phyloP scores from a whole-genome alignment of 768 basidiomycete genomes.

The Tylopilus subfusipes region DNA sequence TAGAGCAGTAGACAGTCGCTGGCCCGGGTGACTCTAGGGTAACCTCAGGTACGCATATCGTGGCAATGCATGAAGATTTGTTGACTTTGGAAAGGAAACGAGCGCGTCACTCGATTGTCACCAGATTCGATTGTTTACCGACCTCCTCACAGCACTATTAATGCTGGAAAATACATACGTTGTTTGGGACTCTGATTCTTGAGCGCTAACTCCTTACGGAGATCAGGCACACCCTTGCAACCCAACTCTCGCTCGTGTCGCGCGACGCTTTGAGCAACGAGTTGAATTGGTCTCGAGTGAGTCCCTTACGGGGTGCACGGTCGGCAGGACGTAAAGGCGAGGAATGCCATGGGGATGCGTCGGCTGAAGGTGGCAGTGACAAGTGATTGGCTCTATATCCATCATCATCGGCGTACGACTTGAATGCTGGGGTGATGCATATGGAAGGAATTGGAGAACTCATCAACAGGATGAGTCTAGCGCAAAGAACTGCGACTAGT shows the following conservation, averaged over 20 bases:
- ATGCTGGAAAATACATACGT: conserved; percentile 44
- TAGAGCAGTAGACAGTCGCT: conserved; percentile 61
- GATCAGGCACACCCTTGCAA: conserved; percentile 50
- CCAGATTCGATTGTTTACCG: conserved; percentile 1
- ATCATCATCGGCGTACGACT: conserved; percentile 42
- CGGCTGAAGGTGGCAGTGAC: conserved; percentile 42
- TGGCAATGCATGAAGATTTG: conserved; percentile 61
- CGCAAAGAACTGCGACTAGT: background rate
- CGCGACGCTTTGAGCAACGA: conserved; percentile 58
- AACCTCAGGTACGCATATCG: conserved; percentile 55
- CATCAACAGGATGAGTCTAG: conserved; percentile 40
- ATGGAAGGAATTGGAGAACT: conserved; percentile 58
- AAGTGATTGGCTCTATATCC: conserved; percentile 56
- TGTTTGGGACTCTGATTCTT: conserved; percentile 73
- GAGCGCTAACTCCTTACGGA: conserved; percentile 71
- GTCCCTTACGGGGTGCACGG: conserved; percentile 43
- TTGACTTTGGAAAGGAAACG: conserved; percentile 71
- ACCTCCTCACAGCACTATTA: background rate
- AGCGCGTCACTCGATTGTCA: conserved; percentile 68
- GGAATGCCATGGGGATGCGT: conserved; percentile 33
- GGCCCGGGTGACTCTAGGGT: conserved; percentile 58
- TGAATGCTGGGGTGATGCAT: conserved; percentile 64
- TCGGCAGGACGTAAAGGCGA: conserved; percentile 50
- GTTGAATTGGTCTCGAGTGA: conserved; percentile 62
- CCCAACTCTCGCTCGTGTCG: conserved; percentile 44